A percentile compares a stretch with the other conserved stretches of the same genome.
phyloP scores from a whole-genome alignment of 495 filamentous ascomycete genomes.

The Penicillium odoratum region DNA sequence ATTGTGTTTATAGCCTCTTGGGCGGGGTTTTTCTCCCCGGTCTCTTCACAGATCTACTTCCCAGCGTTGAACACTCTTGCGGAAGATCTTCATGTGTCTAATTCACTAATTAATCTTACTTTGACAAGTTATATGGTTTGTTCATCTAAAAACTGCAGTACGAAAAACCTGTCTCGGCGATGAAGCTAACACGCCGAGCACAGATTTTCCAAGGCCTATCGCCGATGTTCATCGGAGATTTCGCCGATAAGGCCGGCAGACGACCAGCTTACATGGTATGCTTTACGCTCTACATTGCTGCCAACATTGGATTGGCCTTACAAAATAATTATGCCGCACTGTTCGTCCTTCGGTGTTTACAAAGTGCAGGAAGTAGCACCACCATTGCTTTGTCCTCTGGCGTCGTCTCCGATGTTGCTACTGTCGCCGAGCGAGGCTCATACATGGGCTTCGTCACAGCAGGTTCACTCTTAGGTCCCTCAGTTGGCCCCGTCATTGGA shows the following conservation, averaged over 20 bases:
- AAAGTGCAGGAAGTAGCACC: conserved; percentile 51
- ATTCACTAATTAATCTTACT: conserved; percentile 66
- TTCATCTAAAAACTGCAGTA: not conserved
- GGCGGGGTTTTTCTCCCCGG: conserved; percentile 67
- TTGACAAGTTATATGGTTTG: conserved; percentile 63
- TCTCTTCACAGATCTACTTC: conserved; percentile 75
- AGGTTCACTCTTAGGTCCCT: conserved; percentile 44
- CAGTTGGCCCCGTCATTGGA: conserved; percentile 63
- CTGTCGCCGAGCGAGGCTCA: conserved; percentile 41
- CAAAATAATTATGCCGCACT: conserved; percentile 49
- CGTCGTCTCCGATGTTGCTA: conserved; percentile 45
- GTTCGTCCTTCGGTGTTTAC: conserved; percentile 48
- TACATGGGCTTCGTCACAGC: conserved; percentile 44
- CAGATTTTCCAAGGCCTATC: conserved; percentile 53
- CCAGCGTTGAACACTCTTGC: conserved; percentile 66
- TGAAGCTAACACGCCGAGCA: conserved; percentile 7
- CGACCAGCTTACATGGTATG: conserved; percentile 48
- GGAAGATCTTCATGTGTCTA: conserved; percentile 57
- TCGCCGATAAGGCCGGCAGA: conserved; percentile 49
- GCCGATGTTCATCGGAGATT: conserved; percentile 49
- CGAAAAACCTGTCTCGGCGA: not conserved
- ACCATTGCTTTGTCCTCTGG: conserved; percentile 44
- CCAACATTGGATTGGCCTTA: conserved; percentile 52
- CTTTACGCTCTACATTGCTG: conserved; percentile 47
- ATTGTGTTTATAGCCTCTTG: conserved; percentile 63